phyloP scores from a whole-genome alignment of 768 basidiomycete genomes.

The Cantharellus anzutake region DNA sequence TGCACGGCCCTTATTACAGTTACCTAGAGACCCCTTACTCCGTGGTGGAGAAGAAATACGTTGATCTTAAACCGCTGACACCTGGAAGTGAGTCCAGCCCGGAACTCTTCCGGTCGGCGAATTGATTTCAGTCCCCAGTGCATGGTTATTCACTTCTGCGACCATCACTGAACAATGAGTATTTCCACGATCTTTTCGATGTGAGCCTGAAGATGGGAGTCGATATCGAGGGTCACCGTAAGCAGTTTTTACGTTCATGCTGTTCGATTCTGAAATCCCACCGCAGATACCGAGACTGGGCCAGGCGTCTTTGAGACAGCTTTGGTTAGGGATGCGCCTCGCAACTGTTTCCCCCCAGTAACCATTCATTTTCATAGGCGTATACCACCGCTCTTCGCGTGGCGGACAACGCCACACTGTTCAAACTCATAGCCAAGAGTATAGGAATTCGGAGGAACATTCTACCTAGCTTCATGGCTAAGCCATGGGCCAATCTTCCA shows the following conservation, averaged over 20 bases:
- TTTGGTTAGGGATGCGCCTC: conserved; percentile 16
- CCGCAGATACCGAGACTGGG: conserved; percentile 76
- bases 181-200: conserved; percentile 82
- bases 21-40: conserved; percentile 59
- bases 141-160: conserved; percentile 91
- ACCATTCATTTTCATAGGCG: conserved; percentile 17
- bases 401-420: conserved; percentile 83
- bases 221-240: conserved; percentile 74
- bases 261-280: not conserved
- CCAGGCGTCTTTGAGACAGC: conserved; percentile 76
- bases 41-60: conserved; percentile 59
- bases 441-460: conserved; percentile 77
- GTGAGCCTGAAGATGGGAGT: conserved; percentile 51
- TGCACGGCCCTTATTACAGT: not conserved
- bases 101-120: not conserved
- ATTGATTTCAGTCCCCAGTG: conserved; percentile 30
- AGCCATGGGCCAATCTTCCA: conserved; percentile 87
- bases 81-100: conserved; percentile 64
- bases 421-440: conserved; percentile 85
- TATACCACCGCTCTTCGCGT: conserved; percentile 63
- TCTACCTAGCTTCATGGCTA: conserved; percentile 95
- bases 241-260: conserved; percentile 8
- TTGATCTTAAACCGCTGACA: conserved; percentile 57
- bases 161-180: conserved; percentile 73
- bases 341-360: not conserved